Base-by-base conservation (phyloP, 306 rosid genomes). In the Quercus robur region DNA sequence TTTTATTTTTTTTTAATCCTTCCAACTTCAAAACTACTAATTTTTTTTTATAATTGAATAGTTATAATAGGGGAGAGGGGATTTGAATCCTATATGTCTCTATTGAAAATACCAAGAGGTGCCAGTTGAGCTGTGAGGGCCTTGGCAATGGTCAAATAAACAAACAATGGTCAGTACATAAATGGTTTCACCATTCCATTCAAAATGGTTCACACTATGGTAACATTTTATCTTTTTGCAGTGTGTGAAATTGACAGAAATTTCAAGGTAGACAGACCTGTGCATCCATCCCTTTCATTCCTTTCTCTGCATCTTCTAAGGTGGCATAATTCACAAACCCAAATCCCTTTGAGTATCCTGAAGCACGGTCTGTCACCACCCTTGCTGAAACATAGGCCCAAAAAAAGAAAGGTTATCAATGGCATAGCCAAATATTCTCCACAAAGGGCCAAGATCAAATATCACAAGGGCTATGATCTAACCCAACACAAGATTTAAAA, bases 321-420 rank as follows among this genome's bases (percentile, higher is more conserved):
- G 75, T 71, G 59, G 58, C 58, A 71, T 71, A 71, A 5, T 5
- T 23, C 57, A 71, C 75, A 49, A 71, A 71, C 17, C 75, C 75
- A 71, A 46, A 71, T 31, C 75, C 75, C 20, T 41, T 71, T 41
- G 75, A 71, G 56, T 71, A 71, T 20, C 75, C 75, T n/a, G 75
- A 19, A 71, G 30, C 57, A 41, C 38, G 56, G 13, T 71, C 59
- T 17, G 41, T 71, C 12, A 20, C 75, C 56, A 71, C 75, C n/a
- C 75, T 71, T 17, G 75, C 75, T 71, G 75, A 28, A 66, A 66
- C 44, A 17, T 31, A 17, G 71, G 46, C 46, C 46, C 46, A 41
- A 41, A 66, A 17, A 15, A 17, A 6, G 18, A 66, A 3, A 49
- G 54, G 54, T 7, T 7, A 31, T 25, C 6, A 66, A 6, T 25